Base-by-base conservation (phyloP, 1,139 yeast genomes). In the Blastobotrys capitulatus region DNA sequence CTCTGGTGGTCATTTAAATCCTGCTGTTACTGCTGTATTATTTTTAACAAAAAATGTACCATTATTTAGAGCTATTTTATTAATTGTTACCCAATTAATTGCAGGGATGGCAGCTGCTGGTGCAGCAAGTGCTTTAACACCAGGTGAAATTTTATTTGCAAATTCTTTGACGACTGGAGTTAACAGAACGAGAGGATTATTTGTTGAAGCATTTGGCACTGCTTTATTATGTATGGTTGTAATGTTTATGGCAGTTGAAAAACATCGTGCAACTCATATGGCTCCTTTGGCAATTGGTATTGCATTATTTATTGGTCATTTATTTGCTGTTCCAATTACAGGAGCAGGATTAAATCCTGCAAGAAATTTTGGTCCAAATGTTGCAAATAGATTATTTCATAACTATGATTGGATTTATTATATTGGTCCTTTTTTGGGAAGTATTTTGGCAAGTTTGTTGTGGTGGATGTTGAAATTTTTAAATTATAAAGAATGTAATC, bases 281-380 rank as follows among this genome's bases (percentile, higher is more conserved):
- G 95, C 95, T 47, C 95, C 96, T 52, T 76, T 86, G 54, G 87
- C 77, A 61, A 87, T 87, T 70, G 96, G 96, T 66, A 68, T 87
- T 54, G 78, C 96, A 20, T 75, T 88, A 59, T 83, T 88, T 73
- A 72, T 87, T 61, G 95, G 86, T 41, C 96, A 88, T 66, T 79
- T 87, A 75, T 75, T 86, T 58, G 78, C 86, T 65, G 86, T 88
- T 53, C 86, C 77, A 77, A 84, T 80, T 73, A 85, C 96, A 48
- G 96, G 96, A 66, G 95, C 95, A 40, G 95, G 96, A 65, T 75
- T 86, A 64, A 87, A 87, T 76, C 96, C 96, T 50, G 96, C 96
- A 46, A 82, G 96, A 73, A 73, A 87, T 32, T 79, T 88, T 55
- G 96, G 96, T 63, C 95, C 96, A 49, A 78, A 83, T 66, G 75